These are phyloP conservation scores for Neurospora sp. DNA, from an alignment of 2,329 filamentous ascomycete species.

Conservation along the genomic window DNA sequence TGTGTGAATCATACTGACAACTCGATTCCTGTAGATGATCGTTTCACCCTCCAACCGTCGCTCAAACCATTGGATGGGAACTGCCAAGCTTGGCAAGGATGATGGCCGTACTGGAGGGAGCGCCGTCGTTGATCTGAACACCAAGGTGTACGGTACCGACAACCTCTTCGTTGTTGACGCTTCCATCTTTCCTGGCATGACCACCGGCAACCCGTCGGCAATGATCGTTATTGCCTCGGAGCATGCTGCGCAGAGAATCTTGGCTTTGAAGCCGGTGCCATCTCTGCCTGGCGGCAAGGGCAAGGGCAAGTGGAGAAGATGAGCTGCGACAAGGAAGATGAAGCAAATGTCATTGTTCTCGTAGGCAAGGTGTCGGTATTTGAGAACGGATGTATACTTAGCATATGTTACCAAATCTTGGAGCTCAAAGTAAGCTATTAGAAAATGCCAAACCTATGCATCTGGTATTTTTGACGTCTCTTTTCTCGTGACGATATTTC, in stretches of 20 bases:
- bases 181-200: slow-evolving; percentile 58
- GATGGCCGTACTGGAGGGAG: slow-evolving; percentile 44
- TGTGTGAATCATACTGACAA: neutral
- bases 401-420: neutral
- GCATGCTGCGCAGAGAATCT: slow-evolving; percentile 43
- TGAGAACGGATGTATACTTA: neutral
- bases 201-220: slow-evolving; percentile 57
- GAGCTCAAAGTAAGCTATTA: neutral
- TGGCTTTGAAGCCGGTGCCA: slow-evolving; percentile 24
- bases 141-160: slow-evolving; percentile 56
- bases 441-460: neutral
- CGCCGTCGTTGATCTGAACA: slow-evolving; percentile 52
- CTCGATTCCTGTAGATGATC: slow-evolving; percentile 25
- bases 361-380: neutral
- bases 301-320: neutral
- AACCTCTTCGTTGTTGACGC: slow-evolving; percentile 61
- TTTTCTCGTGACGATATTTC: neutral
- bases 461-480: neutral
- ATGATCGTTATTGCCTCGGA: slow-evolving; percentile 56
- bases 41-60: slow-evolving; percentile 31
- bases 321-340: neutral
- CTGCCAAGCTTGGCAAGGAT: slow-evolving; percentile 49
- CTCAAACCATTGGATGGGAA: slow-evolving; percentile 46
- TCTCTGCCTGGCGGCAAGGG: neutral
- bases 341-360: neutral